Evolutionary conservation across 2,329 filamentous ascomycete species (phyloP).

Genomic region (Hypoxylon rubiginosum): DNA sequence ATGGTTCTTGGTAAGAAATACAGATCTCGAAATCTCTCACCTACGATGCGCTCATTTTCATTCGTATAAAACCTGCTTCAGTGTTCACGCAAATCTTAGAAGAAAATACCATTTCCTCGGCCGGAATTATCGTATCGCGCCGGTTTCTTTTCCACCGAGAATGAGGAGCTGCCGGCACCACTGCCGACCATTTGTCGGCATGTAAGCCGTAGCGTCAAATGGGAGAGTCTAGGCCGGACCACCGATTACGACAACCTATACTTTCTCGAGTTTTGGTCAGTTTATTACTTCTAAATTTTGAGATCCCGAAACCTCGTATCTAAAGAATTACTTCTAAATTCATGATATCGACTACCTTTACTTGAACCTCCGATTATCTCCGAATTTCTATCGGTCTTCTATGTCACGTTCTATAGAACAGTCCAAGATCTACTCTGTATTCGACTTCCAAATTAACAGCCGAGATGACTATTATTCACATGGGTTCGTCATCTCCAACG

Average conservation of each 20-base stretch:
- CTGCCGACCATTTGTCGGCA: background rate
- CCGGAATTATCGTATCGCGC: no score
- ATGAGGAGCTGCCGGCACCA: background rate
- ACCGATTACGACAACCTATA: background rate
- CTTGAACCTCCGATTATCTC: no score
- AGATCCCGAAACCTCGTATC: no score
- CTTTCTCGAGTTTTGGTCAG: background rate
- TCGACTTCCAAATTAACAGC: background rate
- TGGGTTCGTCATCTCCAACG: conserved; percentile 43
- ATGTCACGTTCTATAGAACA: no score
- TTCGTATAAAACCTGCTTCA: no score
- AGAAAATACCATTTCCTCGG: background rate
- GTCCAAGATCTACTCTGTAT: background rate
- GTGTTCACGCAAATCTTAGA: background rate
- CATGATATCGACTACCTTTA: no score
- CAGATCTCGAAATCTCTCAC: no score
- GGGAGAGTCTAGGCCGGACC: background rate
- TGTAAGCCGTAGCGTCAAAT: conserved; percentile 9
- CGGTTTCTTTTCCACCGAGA: background rate
- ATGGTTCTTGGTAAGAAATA: no score
- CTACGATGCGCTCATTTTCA: no score
- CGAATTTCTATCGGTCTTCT: no score
- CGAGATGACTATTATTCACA: conserved; percentile 54
- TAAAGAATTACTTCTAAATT: no score
- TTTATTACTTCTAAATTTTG: background rate